Percentiles rank a stretch among this genome's conserved stretches.
phyloP scores from a whole-genome alignment of 345 rosid genomes.

The Lenwebbia sp. region DNA sequence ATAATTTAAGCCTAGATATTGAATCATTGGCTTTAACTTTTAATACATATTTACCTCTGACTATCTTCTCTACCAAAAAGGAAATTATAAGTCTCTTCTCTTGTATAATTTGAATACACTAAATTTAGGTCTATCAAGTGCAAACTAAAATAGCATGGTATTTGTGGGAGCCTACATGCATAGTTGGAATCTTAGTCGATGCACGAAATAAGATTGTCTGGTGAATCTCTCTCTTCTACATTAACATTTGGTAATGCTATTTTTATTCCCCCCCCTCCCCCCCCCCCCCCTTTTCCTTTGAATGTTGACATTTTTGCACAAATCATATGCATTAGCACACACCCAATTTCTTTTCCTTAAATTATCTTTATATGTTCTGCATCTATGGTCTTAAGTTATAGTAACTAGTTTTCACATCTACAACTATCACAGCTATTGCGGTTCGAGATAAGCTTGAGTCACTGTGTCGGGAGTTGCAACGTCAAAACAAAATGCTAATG shows the following conservation, averaged over 20 bases:
- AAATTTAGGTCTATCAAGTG: not conserved
- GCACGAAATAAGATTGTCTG: not conserved
- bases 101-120: not conserved
- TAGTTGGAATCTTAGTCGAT: not conserved
- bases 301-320: not conserved
- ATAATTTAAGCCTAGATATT: not conserved
- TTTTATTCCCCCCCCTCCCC: not conserved
- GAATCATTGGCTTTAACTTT: not conserved
- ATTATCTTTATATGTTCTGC: not conserved
- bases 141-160: not conserved
- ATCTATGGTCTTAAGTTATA: not conserved
- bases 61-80: not conserved
- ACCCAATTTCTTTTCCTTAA: not conserved
- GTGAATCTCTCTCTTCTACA: not conserved
- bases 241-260: not conserved
- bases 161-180: not conserved
- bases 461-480: conserved; percentile 84
- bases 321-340: not conserved
- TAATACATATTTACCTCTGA: not conserved
- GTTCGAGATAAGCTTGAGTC: conserved; percentile 92
- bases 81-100: not conserved
- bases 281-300: not conserved
- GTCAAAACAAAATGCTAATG: conserved; percentile 92
- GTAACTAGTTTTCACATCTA: not conserved
- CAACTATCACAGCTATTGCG: conserved; percentile 38